Evolutionary conservation across 2,329 filamentous ascomycete genomes (phyloP), one percentile per base, ranked within the genome.

Genomic region (Fusarium scirpi): DNA sequence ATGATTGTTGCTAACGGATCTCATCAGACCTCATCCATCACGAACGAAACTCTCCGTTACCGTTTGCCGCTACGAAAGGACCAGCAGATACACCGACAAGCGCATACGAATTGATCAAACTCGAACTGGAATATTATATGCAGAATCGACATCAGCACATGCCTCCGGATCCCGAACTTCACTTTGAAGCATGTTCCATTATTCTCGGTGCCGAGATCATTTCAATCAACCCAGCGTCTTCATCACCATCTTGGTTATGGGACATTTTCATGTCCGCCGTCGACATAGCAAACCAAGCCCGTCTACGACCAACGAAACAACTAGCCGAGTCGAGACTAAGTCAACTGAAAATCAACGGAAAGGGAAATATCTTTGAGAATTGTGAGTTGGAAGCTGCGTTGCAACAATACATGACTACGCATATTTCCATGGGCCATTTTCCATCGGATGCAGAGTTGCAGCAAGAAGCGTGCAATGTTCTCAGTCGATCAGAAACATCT

Each of bases 21-120:
- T 38, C 20, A 4, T 18, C 11, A 75, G 74, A 75, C 15, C 65
- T 74, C 9, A 73, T 76, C 3, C 68, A 74, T 5, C 52, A 62
- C 2, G 74, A 76, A 54, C 59, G 69, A 18, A 70, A 69, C 44
- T 56, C 67, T 12, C 64, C 71, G 5, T 52, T 74, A 12, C 58
- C 69, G 1, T 71, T 70, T 32, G 68, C 69, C 9, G 69, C 69
- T 2, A 72, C 69, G 24, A 70, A 60, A 20, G 69, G 69, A 2
- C 69, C 69, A 3, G 57, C 69, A n/a, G 69, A 71, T 45, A 71
- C 69, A 25, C 69, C 69, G 4, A 72, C 69, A 1, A 71, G 69
- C 38, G 69, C 69, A 3, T 71, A 72, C 41, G 69, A 71, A 25
- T 4, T 71, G 20, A 70, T 71, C 18, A 71, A 71, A 11, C 24